Base-by-base conservation (phyloP, 2,329 filamentous ascomycete species). In the Neocucurbitaria cava region DNA sequence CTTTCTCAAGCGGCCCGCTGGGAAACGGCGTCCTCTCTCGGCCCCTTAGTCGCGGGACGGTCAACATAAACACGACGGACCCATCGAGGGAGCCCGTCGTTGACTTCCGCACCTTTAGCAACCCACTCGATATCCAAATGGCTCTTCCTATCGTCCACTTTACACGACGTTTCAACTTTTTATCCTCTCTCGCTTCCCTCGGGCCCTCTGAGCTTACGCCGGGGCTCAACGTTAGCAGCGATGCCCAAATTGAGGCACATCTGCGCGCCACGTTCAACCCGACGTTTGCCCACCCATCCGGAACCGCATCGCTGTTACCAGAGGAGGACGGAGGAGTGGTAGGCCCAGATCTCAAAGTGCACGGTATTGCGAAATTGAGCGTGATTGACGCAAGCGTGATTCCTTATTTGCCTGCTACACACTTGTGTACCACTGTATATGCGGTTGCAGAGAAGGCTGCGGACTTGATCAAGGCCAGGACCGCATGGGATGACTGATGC, bases 1-100 rank as follows among this genome's bases (percentile, higher is more conserved):
- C 53, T 21, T 70, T 59, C 45, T 49, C n/a, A 33, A 49, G 20
- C 28, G 59, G 49, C 1, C 47, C 44, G 13, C 45, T 57, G 30
- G 52, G 48, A n/a, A 50, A 11, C 15, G 47, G 49, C 20, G 52
- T 52, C 8, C 39, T 61, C 15, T 26, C 56, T 36, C 26, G 66
- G 20, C 64, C 74, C 3, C 61, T 75, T 31, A 64, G 56, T n/a
- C 66, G 74, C 33, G 75, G 75, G 13, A 69, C 68, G n/a, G 67
- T 76, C 24, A 63, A 62, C 21, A 68, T 75, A 35, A 67, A 73
- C 50, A 65, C 68, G 8, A 52, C 65, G 18, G 58, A 73, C 41
- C 64, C 72, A 7, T 45, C 48, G 13, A 61, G 53, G n/a, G 43
- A 49, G 1, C 72, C 69, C 3, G 36, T 70, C 8, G 52, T 72